Conservation (phyloP, 1,139 yeast species). For the Diutina ranongensis region DNA sequence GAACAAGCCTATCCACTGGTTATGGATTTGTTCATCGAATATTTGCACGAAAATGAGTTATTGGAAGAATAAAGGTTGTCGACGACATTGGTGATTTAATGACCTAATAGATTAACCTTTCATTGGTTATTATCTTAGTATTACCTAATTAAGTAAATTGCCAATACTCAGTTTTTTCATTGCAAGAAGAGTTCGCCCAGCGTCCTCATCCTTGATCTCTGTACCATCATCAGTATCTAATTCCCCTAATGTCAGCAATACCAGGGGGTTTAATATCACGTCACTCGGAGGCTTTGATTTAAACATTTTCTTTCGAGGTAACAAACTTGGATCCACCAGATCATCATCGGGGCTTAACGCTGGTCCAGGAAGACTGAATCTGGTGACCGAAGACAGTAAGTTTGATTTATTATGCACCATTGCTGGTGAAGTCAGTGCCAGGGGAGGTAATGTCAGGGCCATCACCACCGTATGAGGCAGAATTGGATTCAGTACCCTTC, state of each 20-base stretch:
- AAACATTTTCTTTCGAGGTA: background rate
- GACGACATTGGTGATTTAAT: too few relatives aligned
- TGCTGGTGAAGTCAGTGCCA: background rate
- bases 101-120: too few relatives aligned
- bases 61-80: background rate
- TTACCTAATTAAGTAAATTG: background rate
- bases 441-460: background rate
- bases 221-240: background rate
- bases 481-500: constrained; percentile 5
- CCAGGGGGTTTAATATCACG: background rate
- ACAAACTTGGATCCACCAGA: background rate
- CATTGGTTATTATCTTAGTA: too few relatives aligned
- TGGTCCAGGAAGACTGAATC: background rate
- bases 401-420: background rate
- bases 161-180: constrained; percentile 6
- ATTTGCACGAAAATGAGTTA: constrained; percentile 22
- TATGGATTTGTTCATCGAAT: constrained; percentile 74
- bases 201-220: constrained; percentile 4
- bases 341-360: background rate
- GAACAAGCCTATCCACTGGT: constrained; percentile 87
- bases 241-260: constrained; percentile 1
- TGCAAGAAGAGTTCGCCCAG: constrained; percentile 6
- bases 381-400: background rate
- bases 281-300: background rate
- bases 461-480: constrained; percentile 4